These are phyloP conservation scores for Karstenula rhodostoma DNA, from an alignment of 2,329 filamentous ascomycete species.

Conservation along the genomic window DNA sequence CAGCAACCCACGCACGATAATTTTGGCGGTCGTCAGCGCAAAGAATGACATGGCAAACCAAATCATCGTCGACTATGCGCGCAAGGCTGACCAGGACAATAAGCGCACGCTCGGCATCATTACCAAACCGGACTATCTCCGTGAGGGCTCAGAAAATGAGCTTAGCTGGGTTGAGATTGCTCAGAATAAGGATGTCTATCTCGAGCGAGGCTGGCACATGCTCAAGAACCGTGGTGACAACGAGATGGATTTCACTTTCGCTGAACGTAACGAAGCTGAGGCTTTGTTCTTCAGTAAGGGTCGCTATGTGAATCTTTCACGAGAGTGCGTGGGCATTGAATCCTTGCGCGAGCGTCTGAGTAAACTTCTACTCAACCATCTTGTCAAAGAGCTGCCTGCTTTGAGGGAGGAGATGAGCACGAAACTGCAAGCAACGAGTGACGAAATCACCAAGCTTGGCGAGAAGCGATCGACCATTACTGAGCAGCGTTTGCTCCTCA, in stretches of 20 bases:
- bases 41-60: constrained; percentile 64
- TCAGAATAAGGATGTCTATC: constrained; percentile 50
- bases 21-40: constrained; percentile 47
- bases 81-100: constrained; percentile 55
- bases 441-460: constrained; percentile 58
- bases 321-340: constrained; percentile 56
- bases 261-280: constrained; percentile 53
- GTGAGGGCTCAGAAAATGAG: constrained; percentile 52
- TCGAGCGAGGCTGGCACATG: constrained; percentile 63
- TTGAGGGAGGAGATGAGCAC: constrained; percentile 42
- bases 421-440: constrained; percentile 35
- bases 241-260: constrained; percentile 46
- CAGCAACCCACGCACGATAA: constrained; percentile 37
- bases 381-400: constrained; percentile 47
- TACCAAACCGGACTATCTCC: constrained; percentile 63
- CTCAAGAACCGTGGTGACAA: constrained; percentile 58
- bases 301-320: constrained; percentile 36
- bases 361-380: constrained; percentile 54
- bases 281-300: constrained; percentile 45
- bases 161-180: constrained; percentile 50
- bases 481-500: constrained; percentile 61
- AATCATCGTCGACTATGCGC: constrained; percentile 60
- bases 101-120: constrained; percentile 65
- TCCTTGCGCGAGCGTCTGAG: constrained; percentile 60
- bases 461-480: constrained; percentile 53